Base-by-base conservation (phyloP, 176 grass and related monocot species). In the Aegilops sharonensis region DNA sequence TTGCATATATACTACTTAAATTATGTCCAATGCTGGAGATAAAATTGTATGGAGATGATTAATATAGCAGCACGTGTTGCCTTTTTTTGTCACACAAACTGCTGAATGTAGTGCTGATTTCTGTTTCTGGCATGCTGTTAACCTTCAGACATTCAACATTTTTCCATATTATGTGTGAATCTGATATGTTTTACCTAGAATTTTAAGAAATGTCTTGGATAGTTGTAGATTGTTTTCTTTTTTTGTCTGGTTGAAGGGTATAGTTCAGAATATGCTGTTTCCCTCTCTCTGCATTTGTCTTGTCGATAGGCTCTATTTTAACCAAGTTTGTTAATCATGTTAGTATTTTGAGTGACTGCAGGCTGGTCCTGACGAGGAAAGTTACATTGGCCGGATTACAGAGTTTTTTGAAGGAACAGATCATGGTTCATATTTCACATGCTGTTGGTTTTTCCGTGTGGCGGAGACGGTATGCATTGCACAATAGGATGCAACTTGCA, bases 381-480 rank as follows among this genome's bases (percentile, higher is more conserved):
- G 93, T 54, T 97, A 90, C 42, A 93, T 93, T 50, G 89, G 94
- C 18, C 87, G 85, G 7, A 97, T 93, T 56, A 72, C 91, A 8
- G 91, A 97, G 57, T 84, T 97, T 47, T 97, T 97, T 77, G 31
- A 92, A 88, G 81, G 79, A 45, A 50, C 6, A 8, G 79, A 94
- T 48, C 6, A 36, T 9, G 30, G 60, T 30, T 60, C 37, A 11
- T 92, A 97, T 54, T 97, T 97, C 57, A 87, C 83, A 2, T 92
- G 87, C 5, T 85, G 88, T 2, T 97, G 89, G 91, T 97, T 97
- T 54, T 97, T 90, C 29, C 78, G 77, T 43, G 66, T 77, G 45
- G 69, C 40, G 72, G 91, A 93, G 39, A 95, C 94, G 0, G 94
- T 95, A 83, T 42, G 4, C 12, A 14, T 48, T 48, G 45, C 45